Conservation (phyloP, 129 eudicot genomes). For the Solidago caesia region DNA sequence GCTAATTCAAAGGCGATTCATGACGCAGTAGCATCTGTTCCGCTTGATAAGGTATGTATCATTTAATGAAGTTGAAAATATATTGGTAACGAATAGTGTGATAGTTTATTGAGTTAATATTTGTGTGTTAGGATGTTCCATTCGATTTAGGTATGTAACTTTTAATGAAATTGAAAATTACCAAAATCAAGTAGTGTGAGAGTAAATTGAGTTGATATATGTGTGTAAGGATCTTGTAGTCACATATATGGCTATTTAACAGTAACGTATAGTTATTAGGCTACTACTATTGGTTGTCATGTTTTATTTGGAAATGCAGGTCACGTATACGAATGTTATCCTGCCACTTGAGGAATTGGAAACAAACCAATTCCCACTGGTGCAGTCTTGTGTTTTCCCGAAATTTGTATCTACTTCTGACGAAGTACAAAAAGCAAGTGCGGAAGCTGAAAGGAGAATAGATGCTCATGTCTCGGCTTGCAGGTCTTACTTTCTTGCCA, state of each 20-base stretch:
- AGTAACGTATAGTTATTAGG: neutral
- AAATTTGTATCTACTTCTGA: constrained; percentile 70
- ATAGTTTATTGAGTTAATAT: no score
- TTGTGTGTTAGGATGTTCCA: neutral
- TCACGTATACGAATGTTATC: constrained; percentile 59
- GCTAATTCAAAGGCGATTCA: constrained; percentile 73
- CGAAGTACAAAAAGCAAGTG: constrained; percentile 83
- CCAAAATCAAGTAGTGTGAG: no score
- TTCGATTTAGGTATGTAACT: neutral
- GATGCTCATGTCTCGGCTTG: constrained; percentile 64
- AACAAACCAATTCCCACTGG: constrained; percentile 71
- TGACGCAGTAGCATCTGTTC: constrained; percentile 82
- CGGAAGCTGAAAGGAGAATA: constrained; percentile 80
- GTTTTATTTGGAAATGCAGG: constrained; percentile 41
- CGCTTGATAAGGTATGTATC: constrained; percentile 68
- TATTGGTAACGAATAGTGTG: neutral
- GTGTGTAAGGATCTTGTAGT: neutral
- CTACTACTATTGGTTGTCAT: neutral
- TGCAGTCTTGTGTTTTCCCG: constrained; percentile 90
- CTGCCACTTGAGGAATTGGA: constrained; percentile 75
- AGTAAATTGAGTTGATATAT: neutral
- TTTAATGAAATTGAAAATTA: neutral
- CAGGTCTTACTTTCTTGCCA: constrained; percentile 53
- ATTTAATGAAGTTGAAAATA: neutral
- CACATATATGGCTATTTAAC: neutral